Evolutionary conservation across 2,329 filamentous ascomycete genomes (phyloP), one percentile per base, ranked within the genome.

Genomic region (Sclerotinia minor): DNA sequence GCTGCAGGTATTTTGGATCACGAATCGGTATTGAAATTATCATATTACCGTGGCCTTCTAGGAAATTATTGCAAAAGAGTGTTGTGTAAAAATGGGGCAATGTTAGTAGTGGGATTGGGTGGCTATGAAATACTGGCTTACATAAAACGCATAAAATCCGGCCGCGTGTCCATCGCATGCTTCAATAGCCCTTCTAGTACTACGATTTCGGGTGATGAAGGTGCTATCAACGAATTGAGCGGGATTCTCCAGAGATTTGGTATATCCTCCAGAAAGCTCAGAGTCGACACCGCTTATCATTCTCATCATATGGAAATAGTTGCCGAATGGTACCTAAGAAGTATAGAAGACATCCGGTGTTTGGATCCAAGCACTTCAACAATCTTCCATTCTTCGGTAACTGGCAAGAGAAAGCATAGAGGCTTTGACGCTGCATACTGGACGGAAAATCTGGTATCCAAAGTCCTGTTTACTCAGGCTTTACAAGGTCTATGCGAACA

Each of bases 101-200:
- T 86, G 83, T 71, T 85, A 55, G 83, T 82, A 0, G 82, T 79
- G 0, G 81, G 79, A 0, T 76, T 78, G 15, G 9, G 41, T 7
- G 64, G 65, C n/a, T 26, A 60, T 9, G 65, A 66, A 8, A 76
- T 79, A 17, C 7, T 29, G 8, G n/a, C 32, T 7, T 65, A 65
- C 32, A 17, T 64, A 15, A 47, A n/a, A 61, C 26, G 61, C n/a
- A 26, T 54, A 49, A 61, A 26, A 45, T 26, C 8, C n/a, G 68
- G 68, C 11, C 19, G 38, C 19, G 66, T 49, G 19, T 41, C 71
- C 41, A 71, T 79, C 26, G 78, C 78, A 11, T 77, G 75, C 21
- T 70, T 73, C 15, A 76, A 74, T 57, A 69, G 65, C 44, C 71
- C 72, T 1, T 50, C 57, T 8, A 73, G 64, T 50, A 69, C 73